Percentiles rank a stretch among this genome's conserved stretches.
phyloP scores from a whole-genome alignment of 2,329 filamentous ascomycete genomes.

The Colletotrichum sp. region DNA sequence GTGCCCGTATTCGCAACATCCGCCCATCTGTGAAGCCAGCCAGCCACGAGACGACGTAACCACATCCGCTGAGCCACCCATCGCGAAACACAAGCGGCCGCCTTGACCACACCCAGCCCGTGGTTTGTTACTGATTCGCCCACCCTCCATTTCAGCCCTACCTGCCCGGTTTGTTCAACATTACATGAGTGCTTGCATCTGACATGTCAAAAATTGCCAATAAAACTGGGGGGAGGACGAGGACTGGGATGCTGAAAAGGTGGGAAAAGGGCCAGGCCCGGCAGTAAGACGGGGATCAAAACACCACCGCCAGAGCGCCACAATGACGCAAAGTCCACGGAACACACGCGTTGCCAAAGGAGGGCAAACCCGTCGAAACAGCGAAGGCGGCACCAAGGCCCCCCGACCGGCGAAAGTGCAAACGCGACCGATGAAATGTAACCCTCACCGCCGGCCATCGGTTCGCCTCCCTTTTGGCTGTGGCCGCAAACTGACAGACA shows the following conservation, averaged over 20 bases:
- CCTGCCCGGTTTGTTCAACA: neutral
- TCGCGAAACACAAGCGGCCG: slow-evolving; percentile 1
- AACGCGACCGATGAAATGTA: neutral
- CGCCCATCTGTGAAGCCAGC: neutral
- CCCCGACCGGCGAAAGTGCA: neutral
- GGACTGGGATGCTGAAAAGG: neutral
- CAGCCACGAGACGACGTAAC: neutral
- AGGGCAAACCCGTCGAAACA: neutral
- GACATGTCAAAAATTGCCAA: neutral
- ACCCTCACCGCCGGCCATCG: neutral
- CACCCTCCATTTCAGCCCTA: neutral
- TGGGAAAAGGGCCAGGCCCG: neutral
- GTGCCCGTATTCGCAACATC: neutral
- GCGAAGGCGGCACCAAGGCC: neutral
- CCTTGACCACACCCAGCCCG: neutral
- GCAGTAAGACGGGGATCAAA: neutral
- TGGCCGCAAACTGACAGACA: neutral
- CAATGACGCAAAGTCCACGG: slow-evolving; percentile 2
- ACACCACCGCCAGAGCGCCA: neutral
- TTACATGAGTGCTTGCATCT: neutral
- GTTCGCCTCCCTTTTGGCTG: neutral
- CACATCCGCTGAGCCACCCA: neutral
- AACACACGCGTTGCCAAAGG: neutral
- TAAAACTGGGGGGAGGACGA: neutral
- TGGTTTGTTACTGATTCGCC: neutral